Conservation (phyloP, 1,284 basidiomycete species). For the Coniophora puteana region DNA sequence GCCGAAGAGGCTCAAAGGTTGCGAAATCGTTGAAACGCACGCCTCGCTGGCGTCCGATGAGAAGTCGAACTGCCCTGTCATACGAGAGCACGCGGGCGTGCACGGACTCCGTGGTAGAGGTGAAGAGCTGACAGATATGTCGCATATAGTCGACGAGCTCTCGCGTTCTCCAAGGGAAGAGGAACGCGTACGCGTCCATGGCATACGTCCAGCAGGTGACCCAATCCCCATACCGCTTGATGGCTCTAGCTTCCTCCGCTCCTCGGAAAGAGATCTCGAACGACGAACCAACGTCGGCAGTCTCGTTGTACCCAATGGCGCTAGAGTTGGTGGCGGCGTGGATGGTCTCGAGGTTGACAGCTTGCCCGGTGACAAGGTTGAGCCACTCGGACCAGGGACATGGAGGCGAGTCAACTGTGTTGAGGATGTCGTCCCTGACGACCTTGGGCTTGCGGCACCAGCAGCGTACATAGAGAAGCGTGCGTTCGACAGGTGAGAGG, state of each 20-base stretch:
- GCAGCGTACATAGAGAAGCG: no score
- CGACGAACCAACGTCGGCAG: conserved; percentile 6
- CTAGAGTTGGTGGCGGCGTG: conserved; percentile 6
- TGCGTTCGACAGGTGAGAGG: no score
- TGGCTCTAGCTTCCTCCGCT: conserved; percentile 12
- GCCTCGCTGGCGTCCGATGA: conserved; percentile 17
- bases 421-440: no score
- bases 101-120: conserved; percentile 1
- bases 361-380: conserved; percentile 5
- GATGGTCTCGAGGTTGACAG: conserved; percentile 9
- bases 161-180: conserved; percentile 22
- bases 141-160: conserved; percentile 23
- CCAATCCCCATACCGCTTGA: conserved; percentile 26
- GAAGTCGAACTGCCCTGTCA: conserved; percentile 24
- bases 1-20: conserved; percentile 18
- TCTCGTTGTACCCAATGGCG: conserved; percentile 2
- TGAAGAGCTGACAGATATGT: conserved; percentile 23
- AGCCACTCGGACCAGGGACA: no score
- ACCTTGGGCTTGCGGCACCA: no score
- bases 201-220: conserved; percentile 18
- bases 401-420: no score
- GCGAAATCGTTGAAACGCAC: conserved; percentile 19
- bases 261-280: conserved; percentile 15
- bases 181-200: conserved; percentile 16
- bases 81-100: conserved; percentile 22